phyloP scores from a whole-genome alignment of 345 rosid species.

The Ricinus communis region DNA sequence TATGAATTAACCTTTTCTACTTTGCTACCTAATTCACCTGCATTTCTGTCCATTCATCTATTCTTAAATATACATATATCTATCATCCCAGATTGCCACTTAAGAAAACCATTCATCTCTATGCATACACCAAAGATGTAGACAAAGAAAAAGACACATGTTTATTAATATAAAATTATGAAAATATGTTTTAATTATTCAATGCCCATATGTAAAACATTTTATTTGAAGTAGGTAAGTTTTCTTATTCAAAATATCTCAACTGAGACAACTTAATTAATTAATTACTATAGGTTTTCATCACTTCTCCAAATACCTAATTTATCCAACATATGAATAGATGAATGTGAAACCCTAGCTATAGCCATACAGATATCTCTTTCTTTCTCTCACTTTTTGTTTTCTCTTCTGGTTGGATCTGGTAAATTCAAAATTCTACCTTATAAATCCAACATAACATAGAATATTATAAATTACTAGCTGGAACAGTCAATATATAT shows the following conservation, averaged over 20 bases:
- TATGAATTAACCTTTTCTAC: constrained; percentile 34
- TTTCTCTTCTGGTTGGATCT: constrained; percentile 17
- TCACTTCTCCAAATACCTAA: not conserved
- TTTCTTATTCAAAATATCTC: no score
- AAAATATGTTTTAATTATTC: no score
- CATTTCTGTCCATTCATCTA: constrained; percentile 33
- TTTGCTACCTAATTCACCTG: constrained; percentile 42
- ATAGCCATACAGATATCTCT: not conserved
- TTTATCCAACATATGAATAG: not conserved
- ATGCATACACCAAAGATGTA: no score
- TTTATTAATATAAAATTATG: no score
- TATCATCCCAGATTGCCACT: no score
- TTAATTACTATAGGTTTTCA: not conserved
- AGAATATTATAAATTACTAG: not conserved
- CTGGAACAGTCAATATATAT: constrained; percentile 2
- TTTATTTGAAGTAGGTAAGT: no score
- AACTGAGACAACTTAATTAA: not conserved
- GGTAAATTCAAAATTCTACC: not conserved
- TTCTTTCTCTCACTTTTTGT: constrained; percentile 10
- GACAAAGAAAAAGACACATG: no score
- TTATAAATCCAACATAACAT: not conserved
- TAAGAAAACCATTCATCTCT: no score
- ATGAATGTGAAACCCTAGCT: constrained; percentile 1
- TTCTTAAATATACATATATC: no score
- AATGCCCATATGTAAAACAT: no score